A percentile compares a stretch with the other conserved stretches of the same genome.
These are phyloP conservation scores for Thymus quinquecostatus DNA, from an alignment of 257 asterid species.

Conservation along the genomic window DNA sequence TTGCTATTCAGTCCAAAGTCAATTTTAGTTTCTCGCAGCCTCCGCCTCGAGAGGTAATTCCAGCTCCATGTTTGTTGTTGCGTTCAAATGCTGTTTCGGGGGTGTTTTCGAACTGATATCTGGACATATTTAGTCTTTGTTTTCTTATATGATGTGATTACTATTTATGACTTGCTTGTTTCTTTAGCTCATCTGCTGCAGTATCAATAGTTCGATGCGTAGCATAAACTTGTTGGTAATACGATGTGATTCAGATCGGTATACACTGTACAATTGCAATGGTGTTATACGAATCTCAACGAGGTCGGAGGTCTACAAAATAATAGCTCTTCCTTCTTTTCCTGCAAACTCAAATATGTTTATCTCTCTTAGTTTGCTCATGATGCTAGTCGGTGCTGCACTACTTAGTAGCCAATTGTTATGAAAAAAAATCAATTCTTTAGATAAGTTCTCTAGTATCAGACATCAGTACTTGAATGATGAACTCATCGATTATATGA, in stretches of 20 bases:
- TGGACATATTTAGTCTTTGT: background rate
- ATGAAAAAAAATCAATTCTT: too few species aligned
- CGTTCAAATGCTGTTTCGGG: background rate
- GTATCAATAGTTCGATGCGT: background rate
- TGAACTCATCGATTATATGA: background rate
- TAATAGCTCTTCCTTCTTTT: too few species aligned
- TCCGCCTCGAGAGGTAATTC: slow-evolving; percentile 86
- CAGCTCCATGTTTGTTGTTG: background rate
- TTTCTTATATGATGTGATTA: background rate
- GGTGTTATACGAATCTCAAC: background rate
- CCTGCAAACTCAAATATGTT: background rate
- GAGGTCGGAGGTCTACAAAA: background rate
- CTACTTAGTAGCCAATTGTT: background rate
- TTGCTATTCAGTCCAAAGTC: slow-evolving; percentile 83
- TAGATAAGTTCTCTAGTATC: background rate
- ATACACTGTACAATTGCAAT: background rate
- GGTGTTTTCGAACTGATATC: background rate
- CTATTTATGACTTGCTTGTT: background rate
- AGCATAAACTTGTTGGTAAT: background rate
- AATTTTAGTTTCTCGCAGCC: slow-evolving; percentile 93
- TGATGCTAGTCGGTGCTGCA: background rate
- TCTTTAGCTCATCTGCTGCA: background rate
- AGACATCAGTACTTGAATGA: background rate
- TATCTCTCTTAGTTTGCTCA: background rate
- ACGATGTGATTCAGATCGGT: background rate